phyloP scores from a whole-genome alignment of 352 stramenopile species.

The Aphanomyces astaci region DNA sequence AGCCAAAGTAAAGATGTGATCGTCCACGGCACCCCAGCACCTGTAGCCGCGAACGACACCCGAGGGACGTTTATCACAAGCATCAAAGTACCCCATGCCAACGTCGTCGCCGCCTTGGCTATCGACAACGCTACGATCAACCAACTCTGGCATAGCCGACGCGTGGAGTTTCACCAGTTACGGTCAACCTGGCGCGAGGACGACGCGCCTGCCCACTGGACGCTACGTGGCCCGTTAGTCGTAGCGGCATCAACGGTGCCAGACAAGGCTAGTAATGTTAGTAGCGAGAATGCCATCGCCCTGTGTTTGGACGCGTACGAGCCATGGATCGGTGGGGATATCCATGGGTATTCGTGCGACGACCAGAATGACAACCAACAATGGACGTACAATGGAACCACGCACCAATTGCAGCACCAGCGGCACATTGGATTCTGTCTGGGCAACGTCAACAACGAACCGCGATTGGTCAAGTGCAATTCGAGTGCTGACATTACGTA shows the following conservation, averaged over 20 bases:
- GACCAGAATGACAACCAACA: constrained; percentile 26
- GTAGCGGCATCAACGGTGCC: too few species aligned
- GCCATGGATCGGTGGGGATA: background rate
- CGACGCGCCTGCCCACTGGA: background rate
- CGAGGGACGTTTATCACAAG: background rate
- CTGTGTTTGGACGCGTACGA: constrained; percentile 53
- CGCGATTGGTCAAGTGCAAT: background rate
- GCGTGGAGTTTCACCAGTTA: background rate
- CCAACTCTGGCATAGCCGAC: background rate
- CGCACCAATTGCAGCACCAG: background rate
- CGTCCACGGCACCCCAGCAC: background rate
- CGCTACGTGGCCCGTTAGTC: background rate
- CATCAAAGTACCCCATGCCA: background rate
- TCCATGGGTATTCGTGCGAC: constrained; percentile 27
- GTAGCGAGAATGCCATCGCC: background rate
- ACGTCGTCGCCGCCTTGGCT: background rate
- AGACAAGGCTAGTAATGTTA: too few species aligned
- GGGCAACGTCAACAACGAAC: constrained; percentile 16
- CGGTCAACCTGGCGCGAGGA: background rate
- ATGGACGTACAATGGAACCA: constrained; percentile 7
- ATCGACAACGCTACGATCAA: background rate
- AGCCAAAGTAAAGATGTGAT: too few species aligned
- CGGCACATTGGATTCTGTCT: background rate
- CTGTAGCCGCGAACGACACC: background rate
- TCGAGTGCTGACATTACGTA: too few species aligned